Conservation (phyloP, 305 asterid genomes). For the Rubia tinctorum region DNA sequence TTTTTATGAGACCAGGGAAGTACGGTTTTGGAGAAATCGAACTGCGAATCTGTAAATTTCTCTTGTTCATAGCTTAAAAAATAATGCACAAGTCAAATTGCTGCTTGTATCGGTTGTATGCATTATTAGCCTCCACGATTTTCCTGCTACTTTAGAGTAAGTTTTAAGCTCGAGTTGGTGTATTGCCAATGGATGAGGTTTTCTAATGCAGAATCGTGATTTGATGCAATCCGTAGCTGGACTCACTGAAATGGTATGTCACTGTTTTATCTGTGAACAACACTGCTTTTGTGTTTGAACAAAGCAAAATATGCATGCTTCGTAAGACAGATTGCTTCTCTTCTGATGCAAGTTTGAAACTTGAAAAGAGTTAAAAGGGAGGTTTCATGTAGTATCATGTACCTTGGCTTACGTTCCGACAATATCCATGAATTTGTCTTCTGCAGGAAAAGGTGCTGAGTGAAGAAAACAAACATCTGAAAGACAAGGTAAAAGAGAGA, state of each 20-base stretch:
- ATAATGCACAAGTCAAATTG: too few species aligned
- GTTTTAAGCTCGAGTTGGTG: not conserved
- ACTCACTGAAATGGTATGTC: slow-evolving; percentile 19
- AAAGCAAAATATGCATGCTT: not conserved
- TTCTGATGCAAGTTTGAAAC: not conserved
- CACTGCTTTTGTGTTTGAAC: not conserved
- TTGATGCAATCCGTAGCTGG: slow-evolving; percentile 11
- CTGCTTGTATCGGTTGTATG: too few species aligned
- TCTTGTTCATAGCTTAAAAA: too few species aligned
- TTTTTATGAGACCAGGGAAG: not conserved
- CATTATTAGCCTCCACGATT: not conserved
- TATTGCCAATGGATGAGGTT: slow-evolving; percentile 1
- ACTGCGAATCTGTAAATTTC: too few species aligned
- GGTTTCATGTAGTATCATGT: not conserved
- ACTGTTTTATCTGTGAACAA: not conserved
- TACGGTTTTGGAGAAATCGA: not conserved
- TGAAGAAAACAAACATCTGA: slow-evolving; percentile 35
- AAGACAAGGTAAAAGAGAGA: slow-evolving; percentile 28
- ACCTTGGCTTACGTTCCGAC: not conserved
- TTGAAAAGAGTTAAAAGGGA: not conserved
- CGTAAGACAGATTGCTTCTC: not conserved
- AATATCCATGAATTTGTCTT: not conserved
- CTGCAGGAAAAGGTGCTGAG: slow-evolving; percentile 38
- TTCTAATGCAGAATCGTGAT: slow-evolving; percentile 18
- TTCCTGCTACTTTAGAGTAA: not conserved